Base-by-base conservation (phyloP, 225 moss, liverwort and hornwort genomes). In the Anthoceros angustus region DNA sequence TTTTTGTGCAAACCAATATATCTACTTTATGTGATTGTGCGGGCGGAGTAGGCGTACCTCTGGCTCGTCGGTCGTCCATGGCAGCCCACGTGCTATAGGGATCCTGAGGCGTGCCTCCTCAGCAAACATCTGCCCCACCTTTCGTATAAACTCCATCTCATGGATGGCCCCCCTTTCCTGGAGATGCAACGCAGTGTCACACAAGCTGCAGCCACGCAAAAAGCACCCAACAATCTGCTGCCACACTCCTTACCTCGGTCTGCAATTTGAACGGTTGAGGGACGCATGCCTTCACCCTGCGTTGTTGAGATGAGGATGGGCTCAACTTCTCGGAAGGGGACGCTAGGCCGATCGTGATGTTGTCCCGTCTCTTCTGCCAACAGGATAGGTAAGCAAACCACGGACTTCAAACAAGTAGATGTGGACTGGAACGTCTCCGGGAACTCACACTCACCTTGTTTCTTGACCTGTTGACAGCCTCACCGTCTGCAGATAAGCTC, bases 41-140 rank as follows among this genome's bases (percentile, higher is more conserved):
- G 10, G 11, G 1, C 15, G 11, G 9, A 14, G 49, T 16, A 25
- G 42, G 40, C 74, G 49, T 75, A 72, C 93, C 79, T 75, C 77
- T 69, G 88, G 88, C 72, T 91, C 91, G 71, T 90, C 88, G 0
- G 95, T 91, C 8, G 95, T 95, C 88, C 88, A 91, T 26, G 95
- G 95, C 41, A 95, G 70, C 9, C 91, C 91, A 69, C 88, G 94
- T 5, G 94, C 94, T 11, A 95, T 66, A 38, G 94, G 94, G 12
- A 88, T 86, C 25, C 94, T 86, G 21, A 88, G 69, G 0, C 85
- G 80, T 69, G 88, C 80, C 72, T 95, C 88, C 65, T 88, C 83
- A 11, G 80, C 77, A 70, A 88, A 84, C 67, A 84, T 73, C 41
- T 86, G 73, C 74, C 85, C 80, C 18, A 95, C 78, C 62, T 82